A percentile compares a stretch with the other conserved stretches of the same genome.
phyloP scores from a whole-genome alignment of 2,329 filamentous ascomycete genomes.

The Aaosphaeria arxii region DNA sequence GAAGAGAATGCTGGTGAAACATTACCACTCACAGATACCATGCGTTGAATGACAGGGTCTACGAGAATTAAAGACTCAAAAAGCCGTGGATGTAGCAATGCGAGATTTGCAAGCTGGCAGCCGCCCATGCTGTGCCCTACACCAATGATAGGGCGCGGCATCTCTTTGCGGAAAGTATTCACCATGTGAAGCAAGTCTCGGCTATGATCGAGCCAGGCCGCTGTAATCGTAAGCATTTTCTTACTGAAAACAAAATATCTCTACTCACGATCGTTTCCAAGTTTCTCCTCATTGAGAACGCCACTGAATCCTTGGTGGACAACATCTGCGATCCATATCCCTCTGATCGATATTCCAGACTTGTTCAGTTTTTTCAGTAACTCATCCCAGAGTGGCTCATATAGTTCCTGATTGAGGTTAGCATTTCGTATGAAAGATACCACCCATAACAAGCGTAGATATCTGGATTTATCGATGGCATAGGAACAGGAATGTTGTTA shows the following conservation, averaged over 20 bases:
- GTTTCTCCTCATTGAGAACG: slow-evolving; percentile 67
- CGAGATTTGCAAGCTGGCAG: slow-evolving; percentile 67
- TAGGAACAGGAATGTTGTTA: background rate
- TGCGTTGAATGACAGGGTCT: slow-evolving; percentile 72
- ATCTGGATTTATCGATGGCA: no score
- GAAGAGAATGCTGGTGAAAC: slow-evolving; percentile 58
- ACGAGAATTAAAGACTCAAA: slow-evolving; percentile 72
- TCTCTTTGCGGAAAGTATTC: slow-evolving; percentile 75
- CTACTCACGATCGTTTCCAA: slow-evolving; percentile 79
- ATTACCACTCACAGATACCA: slow-evolving; percentile 42
- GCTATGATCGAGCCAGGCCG: slow-evolving; percentile 81
- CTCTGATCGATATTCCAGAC: slow-evolving; percentile 67
- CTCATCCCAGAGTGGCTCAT: slow-evolving; percentile 89
- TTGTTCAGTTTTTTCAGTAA: slow-evolving; percentile 58
- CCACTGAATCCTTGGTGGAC: slow-evolving; percentile 79
- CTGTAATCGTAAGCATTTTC: slow-evolving; percentile 41
- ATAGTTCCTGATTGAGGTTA: slow-evolving; percentile 67
- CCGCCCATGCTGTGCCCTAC: slow-evolving; percentile 89
- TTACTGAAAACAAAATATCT: background rate
- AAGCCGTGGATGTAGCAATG: slow-evolving; percentile 77
- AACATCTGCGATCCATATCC: slow-evolving; percentile 90
- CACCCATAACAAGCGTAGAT: background rate
- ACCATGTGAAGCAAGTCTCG: slow-evolving; percentile 82
- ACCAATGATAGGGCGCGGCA: slow-evolving; percentile 79
- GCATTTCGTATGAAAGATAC: background rate